Base-by-base conservation (phyloP, 768 basidiomycete genomes). In the Pleurotus ostreatus region DNA sequence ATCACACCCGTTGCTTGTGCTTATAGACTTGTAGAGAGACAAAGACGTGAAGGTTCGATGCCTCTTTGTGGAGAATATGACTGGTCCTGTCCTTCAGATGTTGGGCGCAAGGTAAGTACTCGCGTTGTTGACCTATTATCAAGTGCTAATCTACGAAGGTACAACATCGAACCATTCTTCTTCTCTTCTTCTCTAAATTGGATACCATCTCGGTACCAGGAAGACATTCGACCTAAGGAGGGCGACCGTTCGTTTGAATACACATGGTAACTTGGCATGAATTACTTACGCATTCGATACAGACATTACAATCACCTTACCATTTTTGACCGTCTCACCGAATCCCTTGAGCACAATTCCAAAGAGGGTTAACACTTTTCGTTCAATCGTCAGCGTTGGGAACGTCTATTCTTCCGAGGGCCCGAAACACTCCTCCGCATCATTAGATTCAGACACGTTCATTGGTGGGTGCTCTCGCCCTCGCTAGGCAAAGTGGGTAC, bases 241-340 rank as follows among this genome's bases (percentile, higher is more conserved):
- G 72, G 70, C 48, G 76, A 78, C 53, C 77, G 76, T 77, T 49
- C 55, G 76, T 65, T 44, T n/a, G 46, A 54, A 5, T 30, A 40
- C 5, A 22, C 41, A 13, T 15, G 9, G 4, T 37, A 6, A 22
- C 16, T 2, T 8, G 9, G 11, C 9, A 15, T 41, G 26, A 20
- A 20, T 16, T 43, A 20, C 23, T 26, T 5, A 38, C 12, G 23
- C 16, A 26, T 20, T 22, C 23, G 22, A 23, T 30, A 30, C 52
- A 78, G 77, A 78, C 53, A 72, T 78, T 43, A 78, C 77, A 2
- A 70, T 78, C 38, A 73, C 73, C 4, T 64, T 78, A 4, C 68
- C 69, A 77, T 56, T 74, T 73, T 2, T 22, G 41, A 16, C 20
- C 41, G 41, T 44, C 2, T 44, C n/a, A 4, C n/a, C 41, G 11